Base-by-base conservation (phyloP, 2,329 filamentous ascomycete species). In the Claviceps cyperi region DNA sequence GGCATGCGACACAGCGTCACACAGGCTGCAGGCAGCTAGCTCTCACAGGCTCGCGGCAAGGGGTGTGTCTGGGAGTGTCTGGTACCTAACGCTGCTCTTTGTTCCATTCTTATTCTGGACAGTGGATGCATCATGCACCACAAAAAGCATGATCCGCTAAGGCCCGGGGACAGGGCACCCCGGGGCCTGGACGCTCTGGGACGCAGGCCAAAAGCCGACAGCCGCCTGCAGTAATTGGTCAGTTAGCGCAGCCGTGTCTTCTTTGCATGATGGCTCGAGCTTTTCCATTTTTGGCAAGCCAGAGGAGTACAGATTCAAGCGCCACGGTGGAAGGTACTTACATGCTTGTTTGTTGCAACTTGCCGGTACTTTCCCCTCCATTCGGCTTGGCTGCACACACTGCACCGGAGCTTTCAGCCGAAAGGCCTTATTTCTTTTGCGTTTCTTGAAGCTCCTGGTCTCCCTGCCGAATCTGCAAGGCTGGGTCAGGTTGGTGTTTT, bases 401-500 rank as follows among this genome's bases (percentile, higher is more conserved):
- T 22, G 3, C 32, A 22, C 45, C 32, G 15, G 35, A 21, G 19
- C 11, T 47, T 47, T 47, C 45, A 19, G 35, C 36, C 22, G 4
- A 35, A 35, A 17, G 43, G 15, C 13, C 15, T 39, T 47, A 22
- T 21, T n/a, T 39, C 17, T 38, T n/a, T 17, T 13, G n/a, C 14
- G 32, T 24, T 7, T 13, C 24, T 14, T 50, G 37, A 46, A 43
- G 49, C 46, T 47, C 41, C 40, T 44, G 32, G 15, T 43, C 22
- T 14, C 21, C 37, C n/a, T 15, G 17, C 11, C 28, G 9, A 24
- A 46, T 50, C 49, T 50, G 28, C 1, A 38, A 46, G n/a, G n/a
- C 36, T 19, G 17, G 6, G 35, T 48, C n/a, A 24, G 41, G 17
- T 36, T 51, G 46, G 41, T 48, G 50, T 41, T 51, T 51, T 45